phyloP scores from a whole-genome alignment of 2,329 filamentous ascomycete species.

The Plectosphaerella cucumerina region DNA sequence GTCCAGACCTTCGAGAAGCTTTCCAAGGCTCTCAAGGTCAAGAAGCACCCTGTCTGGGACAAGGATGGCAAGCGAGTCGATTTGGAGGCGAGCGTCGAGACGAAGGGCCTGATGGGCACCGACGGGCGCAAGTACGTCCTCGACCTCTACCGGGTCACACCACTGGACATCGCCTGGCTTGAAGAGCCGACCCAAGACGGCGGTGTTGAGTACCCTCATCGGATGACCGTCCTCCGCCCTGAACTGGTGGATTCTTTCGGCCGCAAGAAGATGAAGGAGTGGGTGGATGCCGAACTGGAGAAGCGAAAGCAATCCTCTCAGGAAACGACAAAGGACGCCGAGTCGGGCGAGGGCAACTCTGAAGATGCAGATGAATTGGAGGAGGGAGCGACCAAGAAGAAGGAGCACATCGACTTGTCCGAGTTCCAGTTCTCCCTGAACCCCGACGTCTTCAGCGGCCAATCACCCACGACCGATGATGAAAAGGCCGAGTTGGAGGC shows the following conservation, averaged over 20 bases:
- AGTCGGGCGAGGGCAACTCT: constrained; percentile 15
- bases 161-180: constrained; percentile 85
- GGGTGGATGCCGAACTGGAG: constrained; percentile 70
- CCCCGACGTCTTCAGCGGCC: constrained; percentile 92
- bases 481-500: constrained; percentile 79
- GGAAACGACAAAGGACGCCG: constrained; percentile 7
- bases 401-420: constrained; percentile 77
- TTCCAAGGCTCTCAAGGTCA: constrained; percentile 84
- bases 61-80: constrained; percentile 89
- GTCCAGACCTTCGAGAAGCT: constrained; percentile 81
- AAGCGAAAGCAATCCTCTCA: constrained; percentile 10
- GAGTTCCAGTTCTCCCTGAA: constrained; percentile 87
- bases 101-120: constrained; percentile 94
- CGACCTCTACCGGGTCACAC: constrained; percentile 91
- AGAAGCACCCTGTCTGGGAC: constrained; percentile 96
- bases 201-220: constrained; percentile 71
- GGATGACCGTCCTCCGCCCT: constrained; percentile 89
- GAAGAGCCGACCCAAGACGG: constrained; percentile 43
- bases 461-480: constrained; percentile 81
- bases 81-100: constrained; percentile 93
- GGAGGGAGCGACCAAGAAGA: constrained; percentile 31
- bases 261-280: constrained; percentile 82
- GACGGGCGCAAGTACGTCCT: constrained; percentile 97
- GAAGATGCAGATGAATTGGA: constrained; percentile 17
- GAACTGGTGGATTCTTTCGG: constrained; percentile 87